Evolutionary conservation across 805 yeast species (phyloP).

Genomic region (Citeromyces nyonsensis): DNA sequence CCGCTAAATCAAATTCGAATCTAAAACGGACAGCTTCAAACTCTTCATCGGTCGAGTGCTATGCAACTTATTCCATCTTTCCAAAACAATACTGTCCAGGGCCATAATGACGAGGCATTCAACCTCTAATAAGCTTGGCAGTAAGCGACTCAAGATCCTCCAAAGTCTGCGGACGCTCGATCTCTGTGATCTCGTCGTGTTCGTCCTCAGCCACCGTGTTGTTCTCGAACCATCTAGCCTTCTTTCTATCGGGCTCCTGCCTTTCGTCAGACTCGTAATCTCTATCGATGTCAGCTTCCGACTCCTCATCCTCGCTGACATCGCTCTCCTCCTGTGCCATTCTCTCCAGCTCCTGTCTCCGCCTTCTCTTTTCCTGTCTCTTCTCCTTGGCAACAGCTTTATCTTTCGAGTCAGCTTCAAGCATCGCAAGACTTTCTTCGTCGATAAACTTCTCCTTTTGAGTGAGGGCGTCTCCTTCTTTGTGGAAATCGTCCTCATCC

Average conservation of each 20-base stretch:
- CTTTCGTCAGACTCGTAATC: slow-evolving; percentile 26
- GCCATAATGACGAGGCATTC: background rate
- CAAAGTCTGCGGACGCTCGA: slow-evolving; percentile 79
- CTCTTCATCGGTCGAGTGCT: no score
- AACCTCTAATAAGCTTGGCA: slow-evolving; percentile 22
- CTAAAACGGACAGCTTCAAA: no score
- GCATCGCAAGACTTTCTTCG: slow-evolving; percentile 58
- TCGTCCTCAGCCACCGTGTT: slow-evolving; percentile 10
- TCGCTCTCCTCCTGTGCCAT: slow-evolving; percentile 24
- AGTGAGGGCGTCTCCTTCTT: slow-evolving; percentile 41
- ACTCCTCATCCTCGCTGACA: slow-evolving; percentile 8
- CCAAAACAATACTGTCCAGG: no score
- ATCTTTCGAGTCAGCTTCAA: slow-evolving; percentile 58
- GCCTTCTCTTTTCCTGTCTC: slow-evolving; percentile 77
- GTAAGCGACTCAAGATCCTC: slow-evolving; percentile 91
- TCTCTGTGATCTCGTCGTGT: slow-evolving; percentile 37
- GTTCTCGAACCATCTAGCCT: slow-evolving; percentile 34
- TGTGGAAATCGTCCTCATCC: slow-evolving; percentile 74
- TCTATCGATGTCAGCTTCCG: slow-evolving; percentile 16
- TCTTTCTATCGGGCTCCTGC: slow-evolving; percentile 13
- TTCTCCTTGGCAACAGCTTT: slow-evolving; percentile 65
- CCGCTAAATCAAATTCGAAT: no score
- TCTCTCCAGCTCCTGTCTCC: slow-evolving; percentile 68
- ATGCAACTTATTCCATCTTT: no score
- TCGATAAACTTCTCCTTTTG: slow-evolving; percentile 57